phyloP scores from a whole-genome alignment of 2,329 filamentous ascomycete species.

The Didymella pomorum region DNA sequence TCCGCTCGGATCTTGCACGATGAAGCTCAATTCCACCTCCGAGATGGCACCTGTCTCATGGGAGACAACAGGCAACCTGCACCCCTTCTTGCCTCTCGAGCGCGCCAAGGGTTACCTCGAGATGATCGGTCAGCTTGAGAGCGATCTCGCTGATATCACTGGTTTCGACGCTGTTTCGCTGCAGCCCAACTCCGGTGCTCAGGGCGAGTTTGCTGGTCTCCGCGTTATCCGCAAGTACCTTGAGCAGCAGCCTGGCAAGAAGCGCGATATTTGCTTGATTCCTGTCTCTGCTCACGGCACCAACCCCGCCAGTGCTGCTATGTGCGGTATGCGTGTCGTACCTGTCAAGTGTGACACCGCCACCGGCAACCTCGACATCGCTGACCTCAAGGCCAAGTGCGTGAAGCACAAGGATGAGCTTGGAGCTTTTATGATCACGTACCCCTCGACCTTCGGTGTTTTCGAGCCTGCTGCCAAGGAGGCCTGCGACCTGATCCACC shows the following conservation, averaged over 20 bases:
- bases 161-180: constrained; percentile 89
- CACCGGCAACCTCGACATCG: constrained; percentile 89
- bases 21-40: constrained; percentile 95
- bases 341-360: constrained; percentile 87
- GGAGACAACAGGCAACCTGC: constrained; percentile 77
- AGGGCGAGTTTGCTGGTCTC: constrained; percentile 92
- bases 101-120: constrained; percentile 72
- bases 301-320: constrained; percentile 92
- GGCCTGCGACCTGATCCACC: constrained; percentile 84
- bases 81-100: constrained; percentile 76
- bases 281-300: constrained; percentile 95
- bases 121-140: constrained; percentile 76
- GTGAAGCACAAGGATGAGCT: constrained; percentile 86
- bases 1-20: constrained; percentile 93
- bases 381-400: constrained; percentile 86
- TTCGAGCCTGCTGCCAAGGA: constrained; percentile 90
- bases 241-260: constrained; percentile 70
- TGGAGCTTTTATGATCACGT: constrained; percentile 95
- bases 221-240: constrained; percentile 87
- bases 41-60: constrained; percentile 90
- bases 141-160: constrained; percentile 81
- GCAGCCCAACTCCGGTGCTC: constrained; percentile 94
- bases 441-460: constrained; percentile 93
- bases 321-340: constrained; percentile 95
- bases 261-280: constrained; percentile 91